Base-by-base conservation (phyloP, 345 rosid genomes). In the Eucalyptus rudis region DNA sequence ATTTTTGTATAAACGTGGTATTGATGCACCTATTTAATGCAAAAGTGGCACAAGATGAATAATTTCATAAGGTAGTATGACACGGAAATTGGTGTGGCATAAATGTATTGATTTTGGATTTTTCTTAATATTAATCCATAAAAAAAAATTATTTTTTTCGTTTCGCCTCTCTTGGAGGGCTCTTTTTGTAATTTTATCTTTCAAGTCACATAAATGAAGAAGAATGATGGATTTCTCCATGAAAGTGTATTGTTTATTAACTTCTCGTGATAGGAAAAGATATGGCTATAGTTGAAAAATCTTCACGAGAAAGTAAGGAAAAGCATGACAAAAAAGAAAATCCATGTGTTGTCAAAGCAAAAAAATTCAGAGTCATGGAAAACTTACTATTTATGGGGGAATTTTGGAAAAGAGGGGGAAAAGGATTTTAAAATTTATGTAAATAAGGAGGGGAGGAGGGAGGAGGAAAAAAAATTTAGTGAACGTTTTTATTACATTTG, bases 141-240 rank as follows among this genome's bases (percentile, higher is more conserved):
- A 62, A 71, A 68, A n/a, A 31, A 14, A 17, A 0, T 2, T 33
- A 0, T 68, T 68, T 6, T 68, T 68, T 33, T 68, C 0, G 4
- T 68, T 33, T 31, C 7, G 0, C 11, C 25, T 33, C 7, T 33
- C 20, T 68, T 5, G 43, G 12, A 31, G 7, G 25, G 13, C 13
- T 31, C 80, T 68, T 71, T 71, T 71, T 19, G 24, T 33, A 33
- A 68, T 33, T 33, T 68, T 68, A 68, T 71, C 2, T 71, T 62
- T 12, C 1, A 3, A 29, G 71, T 62, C 16, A 0, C 36, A 7
- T 29, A 62, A 62, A 62, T 62, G 1, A 24, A 71, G 6, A 9
- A 19, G 13, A 36, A 71, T 1, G 0, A 19, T 33, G 1, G 4
- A 10, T 71, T 36, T 36, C 2, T 71, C 8, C 27, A 36, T 7